Evolutionary conservation across 1,139 yeast species (phyloP).

Genomic region (Kurtzmaniella quercitrusa): DNA sequence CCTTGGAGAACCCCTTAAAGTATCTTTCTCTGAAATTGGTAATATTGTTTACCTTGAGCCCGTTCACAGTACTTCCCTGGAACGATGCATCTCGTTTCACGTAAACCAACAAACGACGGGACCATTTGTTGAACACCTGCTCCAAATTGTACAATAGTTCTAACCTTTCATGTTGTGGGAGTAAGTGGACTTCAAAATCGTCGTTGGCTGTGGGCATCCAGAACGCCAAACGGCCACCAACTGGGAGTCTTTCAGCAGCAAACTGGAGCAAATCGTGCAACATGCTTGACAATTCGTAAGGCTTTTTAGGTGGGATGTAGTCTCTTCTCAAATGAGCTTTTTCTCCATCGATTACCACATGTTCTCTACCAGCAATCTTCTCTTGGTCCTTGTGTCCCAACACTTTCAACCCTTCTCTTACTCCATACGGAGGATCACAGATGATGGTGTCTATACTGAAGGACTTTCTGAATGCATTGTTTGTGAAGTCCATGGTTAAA

Average conservation of each 20-base stretch:
- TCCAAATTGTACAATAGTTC: conserved; percentile 71
- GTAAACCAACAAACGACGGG: conserved; percentile 78
- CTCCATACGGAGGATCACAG: conserved; percentile 98
- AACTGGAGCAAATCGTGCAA: conserved; percentile 73
- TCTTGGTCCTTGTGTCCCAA: conserved; percentile 74
- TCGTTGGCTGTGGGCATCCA: conserved; percentile 99
- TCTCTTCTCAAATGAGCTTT: conserved; percentile 75
- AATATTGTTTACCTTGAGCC: conserved; percentile 33
- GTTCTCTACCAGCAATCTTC: conserved; percentile 60
- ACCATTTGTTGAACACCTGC: conserved; percentile 91
- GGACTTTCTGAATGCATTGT: conserved; percentile 67
- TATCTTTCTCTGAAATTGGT: conserved; percentile 77
- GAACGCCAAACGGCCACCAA: conserved; percentile 78
- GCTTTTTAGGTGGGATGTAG: conserved; percentile 89
- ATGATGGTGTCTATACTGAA: conserved; percentile 73
- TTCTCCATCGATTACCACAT: conserved; percentile 68
- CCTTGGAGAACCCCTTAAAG: conserved; percentile 58
- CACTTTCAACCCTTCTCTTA: conserved; percentile 90
- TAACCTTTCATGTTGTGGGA: conserved; percentile 75
- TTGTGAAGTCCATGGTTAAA: conserved; percentile 91
- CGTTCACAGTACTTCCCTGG: conserved; percentile 55
- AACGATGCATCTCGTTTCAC: conserved; percentile 58
- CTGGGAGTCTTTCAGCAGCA: conserved; percentile 66
- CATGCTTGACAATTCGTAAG: conserved; percentile 73
- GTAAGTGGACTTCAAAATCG: conserved; percentile 64